Percentiles rank a stretch among this genome's conserved stretches.
Evolutionary conservation across 192 early-diverging fungal genomes (phyloP).

Genomic region (Dimargaris xerosporica): DNA sequence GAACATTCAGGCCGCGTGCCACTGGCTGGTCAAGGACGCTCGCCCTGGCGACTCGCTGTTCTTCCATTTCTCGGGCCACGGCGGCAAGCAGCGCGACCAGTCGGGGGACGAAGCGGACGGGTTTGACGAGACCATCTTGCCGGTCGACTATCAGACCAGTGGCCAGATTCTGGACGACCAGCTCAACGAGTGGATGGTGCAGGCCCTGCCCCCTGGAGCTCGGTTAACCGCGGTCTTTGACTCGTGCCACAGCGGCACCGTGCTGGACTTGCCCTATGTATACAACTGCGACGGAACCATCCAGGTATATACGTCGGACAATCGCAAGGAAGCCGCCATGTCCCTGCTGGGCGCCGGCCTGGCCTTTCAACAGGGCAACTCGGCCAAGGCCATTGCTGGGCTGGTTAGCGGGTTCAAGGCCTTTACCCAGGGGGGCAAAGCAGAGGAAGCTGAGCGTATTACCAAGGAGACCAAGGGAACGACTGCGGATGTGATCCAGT

Average conservation of each 20-base stretch:
- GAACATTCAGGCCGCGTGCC: conserved; percentile 43
- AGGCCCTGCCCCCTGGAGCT: conserved; percentile 44
- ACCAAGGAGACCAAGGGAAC: conserved; percentile 23
- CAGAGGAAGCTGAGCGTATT: conserved; percentile 16
- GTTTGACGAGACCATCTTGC: conserved; percentile 54
- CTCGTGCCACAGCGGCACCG: conserved; percentile 52
- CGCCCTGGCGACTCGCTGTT: conserved; percentile 57
- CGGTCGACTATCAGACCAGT: conserved; percentile 47
- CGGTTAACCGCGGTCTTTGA: conserved; percentile 62
- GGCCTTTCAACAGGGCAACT: neutral
- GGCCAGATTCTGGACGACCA: conserved; percentile 58
- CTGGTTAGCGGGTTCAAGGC: conserved; percentile 3
- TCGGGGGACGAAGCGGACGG: conserved; percentile 34
- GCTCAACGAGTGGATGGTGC: conserved; percentile 44
- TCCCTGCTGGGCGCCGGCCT: conserved; percentile 12
- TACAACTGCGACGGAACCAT: conserved; percentile 28
- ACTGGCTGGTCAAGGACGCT: conserved; percentile 48
- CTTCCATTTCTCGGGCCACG: conserved; percentile 66
- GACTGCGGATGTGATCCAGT: conserved; percentile 52
- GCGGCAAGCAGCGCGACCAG: conserved; percentile 26
- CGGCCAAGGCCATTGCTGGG: neutral
- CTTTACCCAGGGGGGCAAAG: conserved; percentile 7
- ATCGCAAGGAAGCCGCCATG: conserved; percentile 17
- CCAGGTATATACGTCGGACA: conserved; percentile 17
- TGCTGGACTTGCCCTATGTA: conserved; percentile 42